A percentile compares a stretch with the other conserved stretches of the same genome.
These are phyloP conservation scores for Stachybotrys echinatus DNA, from an alignment of 2,329 filamentous ascomycete species.

Conservation along the genomic window DNA sequence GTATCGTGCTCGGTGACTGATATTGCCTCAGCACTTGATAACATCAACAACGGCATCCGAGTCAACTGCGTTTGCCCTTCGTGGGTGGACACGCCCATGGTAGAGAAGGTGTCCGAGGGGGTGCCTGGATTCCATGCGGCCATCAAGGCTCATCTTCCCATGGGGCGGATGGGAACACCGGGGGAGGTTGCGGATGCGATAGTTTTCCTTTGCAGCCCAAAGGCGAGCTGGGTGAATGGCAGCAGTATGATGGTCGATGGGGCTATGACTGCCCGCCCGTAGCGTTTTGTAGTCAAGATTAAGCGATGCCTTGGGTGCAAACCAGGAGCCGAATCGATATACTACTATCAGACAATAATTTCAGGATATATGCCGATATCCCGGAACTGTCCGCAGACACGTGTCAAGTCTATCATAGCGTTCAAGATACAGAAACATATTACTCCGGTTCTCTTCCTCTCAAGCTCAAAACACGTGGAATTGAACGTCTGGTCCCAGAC, in stretches of 20 bases:
- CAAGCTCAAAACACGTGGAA: no score
- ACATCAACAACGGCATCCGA: constrained; percentile 7
- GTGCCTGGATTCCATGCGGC: constrained; percentile 1
- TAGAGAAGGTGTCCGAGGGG: constrained; percentile 2
- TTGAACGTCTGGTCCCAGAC: no score
- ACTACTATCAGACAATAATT: no score
- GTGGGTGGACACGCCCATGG: constrained; percentile 11
- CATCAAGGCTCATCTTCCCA: constrained; percentile 5
- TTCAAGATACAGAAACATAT: no score
- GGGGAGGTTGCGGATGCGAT: constrained; percentile 69
- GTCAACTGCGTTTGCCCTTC: constrained; percentile 16
- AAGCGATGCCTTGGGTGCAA: no score
- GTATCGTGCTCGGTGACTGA: background rate
- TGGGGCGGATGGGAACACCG: constrained; percentile 53
- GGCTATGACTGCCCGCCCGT: no score
- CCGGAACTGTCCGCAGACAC: no score
- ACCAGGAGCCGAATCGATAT: no score
- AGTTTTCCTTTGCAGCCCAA: constrained; percentile 48
- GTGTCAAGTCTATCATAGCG: no score
- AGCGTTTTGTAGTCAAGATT: no score
- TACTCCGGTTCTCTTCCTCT: no score
- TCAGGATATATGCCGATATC: no score
- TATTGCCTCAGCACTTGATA: constrained; percentile 6
- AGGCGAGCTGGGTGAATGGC: constrained; percentile 7
- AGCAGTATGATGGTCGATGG: constrained; percentile 6